Base-by-base conservation (phyloP, 257 asterid species). In the Capsicum pubescens region DNA sequence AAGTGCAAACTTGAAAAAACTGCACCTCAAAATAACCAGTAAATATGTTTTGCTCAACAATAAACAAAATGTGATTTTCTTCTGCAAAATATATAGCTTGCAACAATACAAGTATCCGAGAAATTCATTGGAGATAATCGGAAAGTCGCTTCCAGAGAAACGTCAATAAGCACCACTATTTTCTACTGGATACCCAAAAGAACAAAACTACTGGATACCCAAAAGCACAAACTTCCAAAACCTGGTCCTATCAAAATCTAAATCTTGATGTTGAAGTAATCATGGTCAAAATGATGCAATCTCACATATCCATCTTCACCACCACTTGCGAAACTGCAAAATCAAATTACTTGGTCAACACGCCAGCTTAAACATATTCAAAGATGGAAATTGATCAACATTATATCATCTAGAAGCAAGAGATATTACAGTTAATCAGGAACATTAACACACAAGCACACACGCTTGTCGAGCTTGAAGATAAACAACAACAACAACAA, bases 221-320 rank as follows among this genome's bases (percentile, higher is more conserved):
- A 72, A 72, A 74, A 26, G 46, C 4, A 42, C 44, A 2, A 21
- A 74, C 80, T 72, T 1, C 3, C 60, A 50, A 48, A 21, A 21
- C 46, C 46, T 8, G 12, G 12, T 13, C 63, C n/a, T 52, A 26
- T 52, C 81, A 52, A 76, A 52, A 76, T 82, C 88, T 89, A 94
- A 46, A 95, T 87, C 91, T 89, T 94, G 93, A 94, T 95, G 77
- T 90, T 88, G 88, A 94, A 95, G 90, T 94, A 95, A 55, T 94
- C 98, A 55, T 86, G 88, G 88, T 94, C 98, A 66, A 96, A 91
- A 83, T 96, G 98, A 86, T 96, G 98, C 82, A 95, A 84, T 85
- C 99, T 86, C 72, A 95, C 99, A 26, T 92, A 94, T 48, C 99
- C 99, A 84, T 95, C 99, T 90, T 96, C 99, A 42, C 98, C 98